phyloP scores from a whole-genome alignment of 352 stramenopile genomes.

The Discostella stelligera region DNA sequence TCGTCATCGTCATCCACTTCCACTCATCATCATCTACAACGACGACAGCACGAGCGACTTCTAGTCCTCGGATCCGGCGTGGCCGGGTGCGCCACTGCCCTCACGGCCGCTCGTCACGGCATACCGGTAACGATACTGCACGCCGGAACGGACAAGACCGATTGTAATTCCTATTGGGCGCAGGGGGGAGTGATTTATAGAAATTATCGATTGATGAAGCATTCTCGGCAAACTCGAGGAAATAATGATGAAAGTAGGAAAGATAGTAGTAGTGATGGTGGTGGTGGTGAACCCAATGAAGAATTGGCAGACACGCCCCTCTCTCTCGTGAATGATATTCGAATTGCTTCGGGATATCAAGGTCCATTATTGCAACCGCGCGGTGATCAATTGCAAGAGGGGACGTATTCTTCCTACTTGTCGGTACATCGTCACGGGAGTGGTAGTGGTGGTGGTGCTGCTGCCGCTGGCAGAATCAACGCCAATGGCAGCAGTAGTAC shows the following conservation, averaged over 20 bases:
- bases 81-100: constrained; percentile 64
- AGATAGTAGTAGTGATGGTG: not conserved
- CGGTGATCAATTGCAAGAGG: not conserved
- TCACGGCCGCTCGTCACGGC: constrained; percentile 66
- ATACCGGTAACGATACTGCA: constrained; percentile 71
- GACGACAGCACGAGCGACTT: constrained; percentile 54
- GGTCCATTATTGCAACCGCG: not conserved
- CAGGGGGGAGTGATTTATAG: constrained; percentile 95
- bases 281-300: not conserved
- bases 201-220: constrained; percentile 52
- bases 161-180: constrained; percentile 94
- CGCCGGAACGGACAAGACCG: constrained; percentile 54
- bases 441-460: too few species aligned
- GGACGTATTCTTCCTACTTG: not conserved
- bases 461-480: not conserved
- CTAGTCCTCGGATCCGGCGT: constrained; percentile 77
- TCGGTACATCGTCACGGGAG: not conserved
- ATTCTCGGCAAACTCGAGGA: not conserved
- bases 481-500: not conserved
- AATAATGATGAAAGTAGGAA: not conserved
- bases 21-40: constrained; percentile 1
- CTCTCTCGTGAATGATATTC: constrained; percentile 88
- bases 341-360: constrained; percentile 31
- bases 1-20: constrained; percentile 2
- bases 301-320: constrained; percentile 84